phyloP scores from a whole-genome alignment of 768 basidiomycete species.

The Pleurotus cornucopiae region DNA sequence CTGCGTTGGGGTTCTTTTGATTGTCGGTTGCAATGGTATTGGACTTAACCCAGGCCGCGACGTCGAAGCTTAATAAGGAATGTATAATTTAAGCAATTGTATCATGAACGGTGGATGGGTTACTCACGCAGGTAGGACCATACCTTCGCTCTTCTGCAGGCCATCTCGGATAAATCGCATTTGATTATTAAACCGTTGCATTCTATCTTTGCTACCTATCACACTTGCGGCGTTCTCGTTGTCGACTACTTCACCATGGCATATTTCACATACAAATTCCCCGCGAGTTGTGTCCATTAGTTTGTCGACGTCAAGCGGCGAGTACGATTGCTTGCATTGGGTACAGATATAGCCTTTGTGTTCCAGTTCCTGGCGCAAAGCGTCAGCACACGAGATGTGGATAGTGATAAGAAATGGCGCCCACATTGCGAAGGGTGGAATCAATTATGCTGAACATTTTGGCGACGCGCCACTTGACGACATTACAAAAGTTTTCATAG shows the following conservation, averaged over 20 bases:
- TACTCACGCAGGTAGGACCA: constrained; percentile 78
- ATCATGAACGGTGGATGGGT: not conserved
- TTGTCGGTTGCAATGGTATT: constrained; percentile 64
- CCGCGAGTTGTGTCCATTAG: constrained; percentile 70
- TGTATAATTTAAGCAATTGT: constrained; percentile 1
- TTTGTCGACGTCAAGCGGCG: constrained; percentile 80
- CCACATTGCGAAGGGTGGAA: constrained; percentile 81
- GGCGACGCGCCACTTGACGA: constrained; percentile 95
- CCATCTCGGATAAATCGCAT: constrained; percentile 87
- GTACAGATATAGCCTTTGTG: constrained; percentile 98
- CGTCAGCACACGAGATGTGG: not conserved
- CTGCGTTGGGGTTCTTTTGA: constrained; percentile 46
- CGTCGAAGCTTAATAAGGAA: constrained; percentile 60
- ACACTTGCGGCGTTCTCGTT: constrained; percentile 89
- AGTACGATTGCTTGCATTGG: constrained; percentile 78
- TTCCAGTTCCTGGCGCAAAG: constrained; percentile 74
- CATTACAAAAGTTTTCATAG: constrained; percentile 93
- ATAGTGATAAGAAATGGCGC: constrained; percentile 17
- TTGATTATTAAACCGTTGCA: constrained; percentile 92
- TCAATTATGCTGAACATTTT: constrained; percentile 91
- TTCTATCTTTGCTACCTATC: constrained; percentile 84
- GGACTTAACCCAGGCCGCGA: constrained; percentile 75
- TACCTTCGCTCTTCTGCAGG: constrained; percentile 82
- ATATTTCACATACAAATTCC: constrained; percentile 82
- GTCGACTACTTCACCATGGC: constrained; percentile 81